A percentile compares a stretch with the other conserved stretches of the same genome.
These are phyloP conservation scores for Lonicera japonica DNA, from an alignment of 129 eudicot species.

Conservation along the genomic window DNA sequence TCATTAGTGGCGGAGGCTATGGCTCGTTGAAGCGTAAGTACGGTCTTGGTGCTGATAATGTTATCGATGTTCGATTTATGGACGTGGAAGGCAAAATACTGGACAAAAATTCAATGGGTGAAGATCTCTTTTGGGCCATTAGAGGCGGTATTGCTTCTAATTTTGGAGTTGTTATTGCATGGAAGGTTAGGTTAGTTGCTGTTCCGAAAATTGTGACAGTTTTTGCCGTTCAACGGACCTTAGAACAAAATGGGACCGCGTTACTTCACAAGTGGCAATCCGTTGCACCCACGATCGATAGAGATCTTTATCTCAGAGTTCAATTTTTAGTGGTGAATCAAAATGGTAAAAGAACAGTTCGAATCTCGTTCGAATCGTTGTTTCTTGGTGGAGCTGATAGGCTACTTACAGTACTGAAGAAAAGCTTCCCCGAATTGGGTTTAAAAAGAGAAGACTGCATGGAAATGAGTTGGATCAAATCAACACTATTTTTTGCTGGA, in stretches of 20 bases:
- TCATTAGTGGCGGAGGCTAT: not conserved
- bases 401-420: slow-evolving; percentile 6
- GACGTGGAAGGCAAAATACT: not conserved
- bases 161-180: not conserved
- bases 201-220: not conserved
- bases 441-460: slow-evolving; percentile 12
- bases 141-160: not conserved
- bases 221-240: not conserved
- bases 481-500: slow-evolving; percentile 1
- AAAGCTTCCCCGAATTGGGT: slow-evolving; percentile 21
- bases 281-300: not conserved
- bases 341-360: not conserved
- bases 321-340: too few species aligned
- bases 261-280: not conserved
- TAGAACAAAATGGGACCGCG: not conserved
- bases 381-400: slow-evolving; percentile 21
- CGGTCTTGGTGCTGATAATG: not conserved
- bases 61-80: not conserved
- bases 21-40: not conserved
- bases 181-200: not conserved
- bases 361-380: slow-evolving; percentile 8
- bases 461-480: slow-evolving; percentile 34
- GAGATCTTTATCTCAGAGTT: not conserved
- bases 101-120: not conserved
- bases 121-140: not conserved